These are phyloP conservation scores for Capsicum baccatum DNA, from an alignment of 257 asterid species.

Conservation along the genomic window DNA sequence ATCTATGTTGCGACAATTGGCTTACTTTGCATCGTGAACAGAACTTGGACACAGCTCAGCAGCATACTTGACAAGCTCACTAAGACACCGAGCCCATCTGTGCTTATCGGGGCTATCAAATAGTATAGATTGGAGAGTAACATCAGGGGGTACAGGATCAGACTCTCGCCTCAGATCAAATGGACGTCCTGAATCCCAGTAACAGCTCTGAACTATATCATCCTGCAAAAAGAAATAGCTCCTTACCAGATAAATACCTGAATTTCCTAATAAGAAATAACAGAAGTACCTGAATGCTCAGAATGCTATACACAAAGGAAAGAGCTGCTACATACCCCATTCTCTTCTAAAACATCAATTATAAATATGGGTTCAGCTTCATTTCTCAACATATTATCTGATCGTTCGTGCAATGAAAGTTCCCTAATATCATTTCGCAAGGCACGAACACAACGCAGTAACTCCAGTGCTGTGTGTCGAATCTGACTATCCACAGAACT, in stretches of 20 bases:
- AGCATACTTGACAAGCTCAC: slow-evolving; percentile 94
- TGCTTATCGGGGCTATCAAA: slow-evolving; percentile 98
- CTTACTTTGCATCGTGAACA: slow-evolving; percentile 96
- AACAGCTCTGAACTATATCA: slow-evolving; percentile 98
- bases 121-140: slow-evolving; percentile 88
- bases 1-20: slow-evolving; percentile 19
- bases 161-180: slow-evolving; percentile 95
- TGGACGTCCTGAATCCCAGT: slow-evolving; percentile 93
- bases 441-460: slow-evolving; percentile 91
- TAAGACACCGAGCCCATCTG: slow-evolving; percentile 96
- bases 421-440: slow-evolving; percentile 85
- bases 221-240: slow-evolving; percentile 54
- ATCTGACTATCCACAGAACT: slow-evolving; percentile 98
- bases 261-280: slow-evolving; percentile 19
- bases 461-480: slow-evolving; percentile 97
- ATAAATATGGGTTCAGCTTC: slow-evolving; percentile 94
- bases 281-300: neutral
- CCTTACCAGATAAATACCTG: slow-evolving; percentile 1
- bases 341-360: slow-evolving; percentile 97
- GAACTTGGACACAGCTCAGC: slow-evolving; percentile 95
- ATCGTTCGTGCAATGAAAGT: slow-evolving; percentile 58
- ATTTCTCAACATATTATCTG: slow-evolving; percentile 62
- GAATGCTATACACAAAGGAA: slow-evolving; percentile 25
- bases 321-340: slow-evolving; percentile 70
- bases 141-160: slow-evolving; percentile 94